Evolutionary conservation across 345 rosid species (phyloP), one percentile per base, ranked within the genome.

Genomic region (Combretum micranthum): DNA sequence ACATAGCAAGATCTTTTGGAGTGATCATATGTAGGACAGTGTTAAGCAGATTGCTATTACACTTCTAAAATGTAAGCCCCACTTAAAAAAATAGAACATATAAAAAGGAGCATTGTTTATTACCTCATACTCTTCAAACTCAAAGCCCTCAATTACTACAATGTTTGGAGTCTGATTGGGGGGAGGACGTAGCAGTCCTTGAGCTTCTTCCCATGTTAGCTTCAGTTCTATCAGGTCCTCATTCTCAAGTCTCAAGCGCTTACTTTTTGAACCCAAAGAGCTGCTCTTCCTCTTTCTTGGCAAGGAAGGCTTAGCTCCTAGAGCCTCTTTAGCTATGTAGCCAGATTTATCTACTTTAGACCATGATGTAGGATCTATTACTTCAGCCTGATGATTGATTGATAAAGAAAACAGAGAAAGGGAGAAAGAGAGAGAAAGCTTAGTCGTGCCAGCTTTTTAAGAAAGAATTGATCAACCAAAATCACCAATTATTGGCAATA

Each of bases 81-180:
- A 56, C 42, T 32, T 19, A 23, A 25, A 13, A 52, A 25, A 5
- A 56, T 11, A 59, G 52, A 76, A 42, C 45, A 19, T 32, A 61
- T 17, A 39, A 20, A 50, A 56, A n/a, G n/a, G 23, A 2, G 20
- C 43, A 20, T 56, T 16, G 46, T n/a, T 19, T 22, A 43, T 20
- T 79, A 93, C 99, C 97, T 90, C 92, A 20, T 83, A 90, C 63
- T 87, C 97, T 77, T 93, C 99, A 75, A 93, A 85, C 76, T 93
- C 99, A 69, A 61, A 72, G 47, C 86, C 97, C 61, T 90, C 95
- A 64, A 90, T 83, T 48, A 73, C 74, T 60, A 85, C 80, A 63
- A 84, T 61, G 53, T 83, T 80, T 32, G 95, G 92, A 68, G 64
- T 56, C 63, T 57, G 64, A 68, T 80, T 80, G 23, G 92, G 84